phyloP scores from a whole-genome alignment of 2,329 filamentous ascomycete species.

The Leptographium lundbergii region DNA sequence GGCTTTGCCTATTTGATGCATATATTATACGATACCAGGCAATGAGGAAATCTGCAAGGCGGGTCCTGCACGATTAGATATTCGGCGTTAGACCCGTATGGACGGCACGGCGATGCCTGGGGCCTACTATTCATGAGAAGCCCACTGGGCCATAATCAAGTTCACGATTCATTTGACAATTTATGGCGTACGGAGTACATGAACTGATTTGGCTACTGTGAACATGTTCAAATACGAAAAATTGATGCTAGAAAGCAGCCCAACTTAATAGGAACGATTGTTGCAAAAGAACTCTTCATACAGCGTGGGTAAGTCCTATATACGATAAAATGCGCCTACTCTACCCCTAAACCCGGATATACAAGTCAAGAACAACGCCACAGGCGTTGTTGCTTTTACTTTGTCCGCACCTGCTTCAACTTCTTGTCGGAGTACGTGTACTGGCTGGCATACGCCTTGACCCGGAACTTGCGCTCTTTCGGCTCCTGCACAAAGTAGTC shows the following conservation, averaged over 20 bases:
- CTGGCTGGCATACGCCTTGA: constrained; percentile 96
- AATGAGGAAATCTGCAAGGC: background rate
- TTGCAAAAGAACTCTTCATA: background rate
- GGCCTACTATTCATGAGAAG: background rate
- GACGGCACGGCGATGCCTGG: background rate
- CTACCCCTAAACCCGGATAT: background rate
- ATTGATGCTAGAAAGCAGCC: too few species aligned
- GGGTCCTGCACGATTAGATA: background rate
- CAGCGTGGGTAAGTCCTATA: constrained; percentile 2
- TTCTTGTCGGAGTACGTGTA: constrained; percentile 77
- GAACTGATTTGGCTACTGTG: too few species aligned
- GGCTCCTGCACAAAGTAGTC: constrained; percentile 99
- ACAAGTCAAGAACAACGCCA: constrained; percentile 1
- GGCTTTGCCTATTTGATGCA: background rate
- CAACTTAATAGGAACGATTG: background rate
- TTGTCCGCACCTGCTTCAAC: constrained; percentile 76
- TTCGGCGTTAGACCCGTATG: background rate
- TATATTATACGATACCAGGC: background rate
- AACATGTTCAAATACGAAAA: background rate
- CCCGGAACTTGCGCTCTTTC: constrained; percentile 70
- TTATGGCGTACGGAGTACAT: too few species aligned
- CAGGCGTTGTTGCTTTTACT: constrained; percentile 33
- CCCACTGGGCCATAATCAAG: background rate
- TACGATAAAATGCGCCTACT: constrained; percentile 1
- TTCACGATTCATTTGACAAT: background rate